phyloP scores from a whole-genome alignment of 768 basidiomycete genomes.

The Calocybe cyanea region DNA sequence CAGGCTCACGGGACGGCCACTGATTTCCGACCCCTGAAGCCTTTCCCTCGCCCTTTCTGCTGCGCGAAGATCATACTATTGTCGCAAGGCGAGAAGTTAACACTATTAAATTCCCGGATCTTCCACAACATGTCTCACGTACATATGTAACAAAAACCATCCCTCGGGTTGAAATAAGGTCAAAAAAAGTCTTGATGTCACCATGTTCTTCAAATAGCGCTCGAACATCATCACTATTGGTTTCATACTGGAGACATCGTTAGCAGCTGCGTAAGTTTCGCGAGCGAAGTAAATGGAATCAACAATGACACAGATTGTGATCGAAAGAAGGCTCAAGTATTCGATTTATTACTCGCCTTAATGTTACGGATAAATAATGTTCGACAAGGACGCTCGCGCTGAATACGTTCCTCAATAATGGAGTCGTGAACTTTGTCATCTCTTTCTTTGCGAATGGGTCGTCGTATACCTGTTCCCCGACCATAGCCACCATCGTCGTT shows the following conservation, averaged over 20 bases:
- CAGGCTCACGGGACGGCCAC: constrained; percentile 78
- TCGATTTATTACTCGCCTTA: constrained; percentile 66
- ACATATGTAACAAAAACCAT: constrained; percentile 99
- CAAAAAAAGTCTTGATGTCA: constrained; percentile 96
- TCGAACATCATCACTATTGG: constrained; percentile 80
- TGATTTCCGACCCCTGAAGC: constrained; percentile 85
- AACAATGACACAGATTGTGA: background rate
- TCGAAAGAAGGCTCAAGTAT: constrained; percentile 12
- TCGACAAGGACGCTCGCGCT: constrained; percentile 91
- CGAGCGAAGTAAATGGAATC: background rate
- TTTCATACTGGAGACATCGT: constrained; percentile 67
- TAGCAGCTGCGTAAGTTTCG: constrained; percentile 12
- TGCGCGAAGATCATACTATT: constrained; percentile 86
- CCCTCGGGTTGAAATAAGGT: constrained; percentile 90
- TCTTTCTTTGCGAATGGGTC: constrained; percentile 64
- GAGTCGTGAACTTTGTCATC: constrained; percentile 90
- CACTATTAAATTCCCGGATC: background rate
- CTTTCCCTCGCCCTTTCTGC: constrained; percentile 90
- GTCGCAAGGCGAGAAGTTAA: constrained; percentile 18
- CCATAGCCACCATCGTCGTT: constrained; percentile 48
- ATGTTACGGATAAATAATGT: constrained; percentile 98
- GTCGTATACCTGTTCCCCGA: constrained; percentile 34
- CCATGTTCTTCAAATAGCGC: constrained; percentile 89
- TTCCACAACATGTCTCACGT: constrained; percentile 34
- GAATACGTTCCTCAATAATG: constrained; percentile 90